Evolutionary conservation across 257 asterid genomes (phyloP).

Genomic region (Hygrophila difformis): DNA sequence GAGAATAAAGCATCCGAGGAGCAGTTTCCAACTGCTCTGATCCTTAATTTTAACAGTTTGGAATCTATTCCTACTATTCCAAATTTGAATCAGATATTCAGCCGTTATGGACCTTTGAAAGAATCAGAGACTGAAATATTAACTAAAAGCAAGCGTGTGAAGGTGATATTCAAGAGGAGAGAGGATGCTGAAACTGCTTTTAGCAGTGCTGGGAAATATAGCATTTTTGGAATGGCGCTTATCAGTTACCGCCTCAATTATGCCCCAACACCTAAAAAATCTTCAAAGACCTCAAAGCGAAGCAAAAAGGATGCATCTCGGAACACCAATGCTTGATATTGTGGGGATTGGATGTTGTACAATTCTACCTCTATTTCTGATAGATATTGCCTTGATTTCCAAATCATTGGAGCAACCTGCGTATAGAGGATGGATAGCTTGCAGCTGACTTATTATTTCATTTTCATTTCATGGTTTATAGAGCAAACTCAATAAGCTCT

Average conservation of each 20-base stretch:
- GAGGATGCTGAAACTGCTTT: conserved; percentile 66
- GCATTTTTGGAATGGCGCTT: conserved; percentile 65
- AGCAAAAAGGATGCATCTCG: conserved; percentile 19
- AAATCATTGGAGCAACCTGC: conserved; percentile 14
- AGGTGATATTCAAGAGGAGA: conserved; percentile 49
- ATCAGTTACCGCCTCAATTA: conserved; percentile 50
- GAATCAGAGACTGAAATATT: conserved; percentile 47
- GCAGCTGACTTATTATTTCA: conserved; percentile 28
- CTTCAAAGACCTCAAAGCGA: conserved; percentile 28
- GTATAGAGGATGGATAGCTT: conserved; percentile 18
- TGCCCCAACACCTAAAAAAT: conserved; percentile 23
- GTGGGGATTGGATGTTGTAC: conserved; percentile 18
- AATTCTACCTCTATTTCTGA: background rate
- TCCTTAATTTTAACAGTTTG: conserved; percentile 37
- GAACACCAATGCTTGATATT: conserved; percentile 19
- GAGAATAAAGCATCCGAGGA: conserved; percentile 24
- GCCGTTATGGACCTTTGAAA: conserved; percentile 44
- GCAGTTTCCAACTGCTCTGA: conserved; percentile 43
- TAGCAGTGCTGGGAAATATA: conserved; percentile 60
- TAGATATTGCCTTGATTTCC: conserved; percentile 3
- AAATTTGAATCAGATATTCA: conserved; percentile 49
- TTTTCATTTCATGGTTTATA: conserved; percentile 10
- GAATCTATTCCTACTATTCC: conserved; percentile 49
- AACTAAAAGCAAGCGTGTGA: conserved; percentile 50
- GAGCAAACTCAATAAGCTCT: conserved; percentile 7